Evolutionary conservation across 768 basidiomycete genomes (phyloP), one percentile per base, ranked within the genome.

Genomic region (Lactifluus echinatus): DNA sequence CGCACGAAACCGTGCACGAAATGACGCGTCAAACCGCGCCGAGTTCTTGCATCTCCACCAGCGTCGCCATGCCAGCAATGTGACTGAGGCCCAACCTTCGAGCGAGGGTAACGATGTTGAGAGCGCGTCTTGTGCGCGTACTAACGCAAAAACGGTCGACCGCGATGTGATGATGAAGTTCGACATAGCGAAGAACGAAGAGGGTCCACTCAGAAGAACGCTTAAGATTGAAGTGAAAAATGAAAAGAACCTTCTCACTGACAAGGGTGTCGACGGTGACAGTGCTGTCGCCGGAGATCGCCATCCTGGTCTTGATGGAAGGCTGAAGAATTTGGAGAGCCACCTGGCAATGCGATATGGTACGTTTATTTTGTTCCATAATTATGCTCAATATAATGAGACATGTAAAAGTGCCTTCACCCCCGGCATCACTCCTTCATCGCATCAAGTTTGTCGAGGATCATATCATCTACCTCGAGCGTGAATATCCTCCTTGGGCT

Each of bases 401-500:
- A 23, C 33, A 33, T 51, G 33, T 21, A 29, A 8, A 53, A 91
- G 89, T 90, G 0, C 89, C 89, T 24, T 81, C 80, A 4, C 79
- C 80, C 2, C 89, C 89, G 0, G 78, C 76, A 7, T 82, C 78
- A 4, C 70, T 91, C 21, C 72, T 85, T 23, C 73, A 79, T 28
- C 81, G 89, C 1, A 70, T 92, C 17, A 80, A 81, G 60, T 82
- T 80, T 60, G 69, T 92, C 1, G 89, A 92, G 67, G 85, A 89
- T 36, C 88, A 90, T 64, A 77, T 92, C 57, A 75, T 86, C 36
- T 77, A 76, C 49, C 74, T 92, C 1, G 89, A 92, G 67, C 87
- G 81, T 64, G 87, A 89, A 51, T 90, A 88, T 64, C 89, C 89
- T 2, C 87, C 89, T 5, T 91, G 89, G 89, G 87, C 89, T 0